A percentile compares a stretch with the other conserved stretches of the same genome.
Conservation (phyloP, 139 green algal genomes). For the Chlorella sp. region DNA sequence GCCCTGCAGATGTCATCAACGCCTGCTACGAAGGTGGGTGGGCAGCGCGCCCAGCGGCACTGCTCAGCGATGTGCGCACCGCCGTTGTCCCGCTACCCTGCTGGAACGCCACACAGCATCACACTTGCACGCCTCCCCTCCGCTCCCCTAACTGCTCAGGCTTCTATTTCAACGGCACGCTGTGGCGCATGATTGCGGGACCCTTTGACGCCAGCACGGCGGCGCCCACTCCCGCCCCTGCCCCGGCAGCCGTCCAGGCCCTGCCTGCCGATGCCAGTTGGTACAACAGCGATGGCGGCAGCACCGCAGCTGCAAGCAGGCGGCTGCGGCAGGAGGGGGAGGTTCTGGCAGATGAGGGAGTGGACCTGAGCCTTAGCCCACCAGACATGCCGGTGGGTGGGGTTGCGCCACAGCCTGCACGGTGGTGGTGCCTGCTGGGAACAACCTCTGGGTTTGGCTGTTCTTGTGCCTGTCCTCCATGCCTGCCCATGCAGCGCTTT, state of each 20-base stretch:
- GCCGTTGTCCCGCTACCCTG: no score
- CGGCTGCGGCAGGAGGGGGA: not conserved
- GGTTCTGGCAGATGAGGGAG: not conserved
- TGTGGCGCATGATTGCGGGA: conserved; percentile 1
- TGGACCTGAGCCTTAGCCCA: not conserved
- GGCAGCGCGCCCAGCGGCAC: no score
- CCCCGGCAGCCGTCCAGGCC: not conserved
- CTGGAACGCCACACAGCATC: no score
- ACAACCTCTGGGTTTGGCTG: not conserved
- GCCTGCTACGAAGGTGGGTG: not conserved
- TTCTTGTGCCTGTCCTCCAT: not conserved
- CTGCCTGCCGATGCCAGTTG: not conserved
- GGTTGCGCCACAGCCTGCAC: no score
- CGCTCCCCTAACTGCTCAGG: not conserved
- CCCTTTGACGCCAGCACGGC: not conserved
- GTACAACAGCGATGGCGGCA: not conserved
- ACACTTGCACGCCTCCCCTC: not conserved
- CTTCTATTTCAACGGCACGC: not conserved
- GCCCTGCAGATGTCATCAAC: not conserved
- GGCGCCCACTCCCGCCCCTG: not conserved
- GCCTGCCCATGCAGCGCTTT: no score
- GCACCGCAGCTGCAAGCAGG: not conserved
- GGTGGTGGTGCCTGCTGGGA: no score
- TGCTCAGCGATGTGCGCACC: no score
- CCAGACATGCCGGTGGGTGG: not conserved